Conservation (phyloP, 176 grass and related monocot genomes). For the Oryza glaberrima region DNA sequence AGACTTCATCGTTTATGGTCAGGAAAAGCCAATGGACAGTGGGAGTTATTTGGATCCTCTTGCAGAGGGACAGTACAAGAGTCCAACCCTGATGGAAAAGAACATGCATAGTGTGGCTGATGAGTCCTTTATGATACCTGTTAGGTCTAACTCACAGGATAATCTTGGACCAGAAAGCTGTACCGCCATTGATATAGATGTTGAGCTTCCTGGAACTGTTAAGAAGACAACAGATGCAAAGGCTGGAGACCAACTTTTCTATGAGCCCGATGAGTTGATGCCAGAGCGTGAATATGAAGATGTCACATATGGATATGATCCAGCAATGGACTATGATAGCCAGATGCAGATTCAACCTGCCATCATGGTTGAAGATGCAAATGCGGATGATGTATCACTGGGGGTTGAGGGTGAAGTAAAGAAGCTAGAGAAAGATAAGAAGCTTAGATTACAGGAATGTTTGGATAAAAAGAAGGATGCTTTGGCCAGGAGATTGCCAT, state of each 20-base stretch:
- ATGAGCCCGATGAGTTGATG: conserved; percentile 88
- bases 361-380: conserved; percentile 47
- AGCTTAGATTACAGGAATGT: conserved; percentile 65
- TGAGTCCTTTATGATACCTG: conserved; percentile 89
- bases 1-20: conserved; percentile 79
- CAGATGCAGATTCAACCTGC: conserved; percentile 60
- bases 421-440: conserved; percentile 71
- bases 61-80: conserved; percentile 58
- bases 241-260: conserved; percentile 62
- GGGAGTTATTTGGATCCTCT: conserved; percentile 68
- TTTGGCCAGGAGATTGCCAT: conserved; percentile 52
- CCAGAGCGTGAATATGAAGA: conserved; percentile 69
- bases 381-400: conserved; percentile 49
- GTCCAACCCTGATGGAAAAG: conserved; percentile 42
- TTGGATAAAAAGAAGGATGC: conserved; percentile 80
- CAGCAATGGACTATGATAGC: conserved; percentile 80
- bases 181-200: conserved; percentile 77
- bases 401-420: conserved; percentile 52
- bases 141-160: conserved; percentile 59
- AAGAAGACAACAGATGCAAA: conserved; percentile 53
- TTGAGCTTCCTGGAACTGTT: conserved; percentile 55
- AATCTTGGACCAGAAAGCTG: conserved; percentile 54
- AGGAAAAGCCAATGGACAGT: conserved; percentile 61
- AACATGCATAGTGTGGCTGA: conserved; percentile 47
- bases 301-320: conserved; percentile 76